Evolutionary conservation across 345 rosid genomes (phyloP).

Genomic region (Pugionium dolabratum): DNA sequence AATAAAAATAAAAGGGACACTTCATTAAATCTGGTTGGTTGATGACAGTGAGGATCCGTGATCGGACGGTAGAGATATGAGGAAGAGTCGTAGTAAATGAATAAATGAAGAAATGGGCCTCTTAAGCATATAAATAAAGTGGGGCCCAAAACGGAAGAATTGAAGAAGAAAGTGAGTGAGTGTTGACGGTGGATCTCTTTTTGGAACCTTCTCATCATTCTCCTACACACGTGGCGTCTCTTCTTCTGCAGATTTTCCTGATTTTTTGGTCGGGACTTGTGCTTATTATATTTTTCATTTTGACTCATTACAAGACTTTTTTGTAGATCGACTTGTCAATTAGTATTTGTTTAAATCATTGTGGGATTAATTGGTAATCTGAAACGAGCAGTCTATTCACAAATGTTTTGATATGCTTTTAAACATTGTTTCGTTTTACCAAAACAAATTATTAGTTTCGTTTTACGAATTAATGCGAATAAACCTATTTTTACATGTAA

Average conservation of each 20-base stretch:
- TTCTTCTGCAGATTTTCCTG: conserved; percentile 19
- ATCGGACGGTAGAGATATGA: conserved; percentile 30
- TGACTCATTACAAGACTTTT: no score
- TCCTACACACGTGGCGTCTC: conserved; percentile 32
- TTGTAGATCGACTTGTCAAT: no score
- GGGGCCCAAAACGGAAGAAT: background rate
- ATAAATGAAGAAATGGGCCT: no score
- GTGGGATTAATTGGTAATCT: no score
- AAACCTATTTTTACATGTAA: no score
- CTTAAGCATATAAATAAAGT: background rate
- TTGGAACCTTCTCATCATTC: conserved; percentile 26
- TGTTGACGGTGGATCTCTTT: conserved; percentile 37
- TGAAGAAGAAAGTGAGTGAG: conserved; percentile 17
- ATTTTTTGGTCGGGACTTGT: conserved; percentile 16
- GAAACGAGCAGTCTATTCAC: no score
- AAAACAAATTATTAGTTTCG: no score
- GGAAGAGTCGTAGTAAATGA: conserved; percentile 5
- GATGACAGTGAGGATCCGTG: conserved; percentile 39
- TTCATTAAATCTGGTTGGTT: conserved; percentile 34
- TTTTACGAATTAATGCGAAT: no score
- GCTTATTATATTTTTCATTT: background rate
- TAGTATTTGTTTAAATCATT: no score
- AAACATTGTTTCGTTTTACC: no score
- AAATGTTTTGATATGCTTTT: no score
- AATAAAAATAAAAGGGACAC: no score